Conservation (phyloP, 225 moss, liverwort and hornwort genomes). For the Straminergon stramineum region DNA sequence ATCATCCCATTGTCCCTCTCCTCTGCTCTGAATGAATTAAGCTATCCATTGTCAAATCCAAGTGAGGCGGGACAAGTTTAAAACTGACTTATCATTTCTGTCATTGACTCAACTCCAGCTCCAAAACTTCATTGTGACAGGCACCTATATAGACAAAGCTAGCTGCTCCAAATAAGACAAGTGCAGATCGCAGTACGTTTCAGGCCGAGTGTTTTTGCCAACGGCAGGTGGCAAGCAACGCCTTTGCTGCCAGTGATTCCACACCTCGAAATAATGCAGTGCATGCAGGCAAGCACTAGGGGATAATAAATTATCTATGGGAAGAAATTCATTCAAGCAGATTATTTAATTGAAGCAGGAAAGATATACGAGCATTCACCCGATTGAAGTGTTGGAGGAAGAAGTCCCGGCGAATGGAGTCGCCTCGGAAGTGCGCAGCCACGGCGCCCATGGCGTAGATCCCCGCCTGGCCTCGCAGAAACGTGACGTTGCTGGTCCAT, state of each 20-base stretch:
- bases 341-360: neutral
- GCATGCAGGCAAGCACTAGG: neutral
- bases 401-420: slow-evolving; percentile 39
- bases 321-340: neutral
- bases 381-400: slow-evolving; percentile 64
- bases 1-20: neutral
- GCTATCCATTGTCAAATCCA: neutral
- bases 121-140: neutral
- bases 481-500: slow-evolving; percentile 62
- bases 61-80: neutral
- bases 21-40: neutral
- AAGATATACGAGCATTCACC: neutral
- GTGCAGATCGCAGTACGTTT: no score
- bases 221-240: neutral
- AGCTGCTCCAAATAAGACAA: neutral
- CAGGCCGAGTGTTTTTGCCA: neutral
- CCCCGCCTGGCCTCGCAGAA: slow-evolving; percentile 74
- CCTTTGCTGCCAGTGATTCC: neutral
- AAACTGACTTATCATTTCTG: neutral
- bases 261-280: neutral
- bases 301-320: neutral
- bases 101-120: neutral
- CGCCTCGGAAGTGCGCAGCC: slow-evolving; percentile 52
- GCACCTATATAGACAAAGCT: neutral
- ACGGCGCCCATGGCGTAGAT: slow-evolving; percentile 79